These are phyloP conservation scores for Pseudohyphozyma bogoriensis DNA, from an alignment of 768 basidiomycete genomes.

Conservation along the genomic window DNA sequence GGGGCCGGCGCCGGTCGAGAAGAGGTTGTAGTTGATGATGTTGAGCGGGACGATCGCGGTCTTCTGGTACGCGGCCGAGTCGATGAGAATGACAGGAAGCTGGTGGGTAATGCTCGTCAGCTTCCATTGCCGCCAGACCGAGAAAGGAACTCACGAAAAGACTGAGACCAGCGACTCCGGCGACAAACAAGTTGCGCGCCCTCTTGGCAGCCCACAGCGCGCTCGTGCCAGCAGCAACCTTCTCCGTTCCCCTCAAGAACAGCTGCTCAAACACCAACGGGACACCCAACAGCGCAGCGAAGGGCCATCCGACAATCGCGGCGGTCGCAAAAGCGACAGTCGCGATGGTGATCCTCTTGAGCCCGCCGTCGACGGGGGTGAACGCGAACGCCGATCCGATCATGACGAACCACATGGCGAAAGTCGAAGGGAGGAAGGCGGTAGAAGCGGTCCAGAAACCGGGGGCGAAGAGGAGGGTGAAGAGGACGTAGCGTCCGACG, in stretches of 20 bases:
- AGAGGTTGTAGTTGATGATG: constrained; percentile 85
- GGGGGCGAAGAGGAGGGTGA: constrained; percentile 70
- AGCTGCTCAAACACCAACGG: constrained; percentile 88
- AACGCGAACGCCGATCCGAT: constrained; percentile 60
- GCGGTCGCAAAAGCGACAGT: constrained; percentile 66
- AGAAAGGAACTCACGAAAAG: constrained; percentile 16
- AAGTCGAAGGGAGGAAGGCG: constrained; percentile 88
- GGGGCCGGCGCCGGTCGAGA: constrained; percentile 66
- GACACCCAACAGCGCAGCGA: constrained; percentile 71
- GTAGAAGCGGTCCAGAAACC: constrained; percentile 92
- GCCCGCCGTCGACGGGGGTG: constrained; percentile 35
- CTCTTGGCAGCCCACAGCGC: constrained; percentile 40
- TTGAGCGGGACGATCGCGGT: constrained; percentile 79
- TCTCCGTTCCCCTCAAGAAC: constrained; percentile 14
- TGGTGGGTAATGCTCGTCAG: constrained; percentile 35
- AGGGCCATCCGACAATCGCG: constrained; percentile 92
- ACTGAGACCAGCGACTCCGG: not conserved
- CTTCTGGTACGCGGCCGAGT: constrained; percentile 76
- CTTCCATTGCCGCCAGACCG: not conserved
- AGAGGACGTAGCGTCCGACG: constrained; percentile 86
- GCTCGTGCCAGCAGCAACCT: constrained; percentile 38
- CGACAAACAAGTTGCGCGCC: constrained; percentile 11
- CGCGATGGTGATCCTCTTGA: constrained; percentile 48
- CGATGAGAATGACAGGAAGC: constrained; percentile 74
- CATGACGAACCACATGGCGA: constrained; percentile 80